Conservation (phyloP, 116 monocot genomes). For the Zostera marina region DNA sequence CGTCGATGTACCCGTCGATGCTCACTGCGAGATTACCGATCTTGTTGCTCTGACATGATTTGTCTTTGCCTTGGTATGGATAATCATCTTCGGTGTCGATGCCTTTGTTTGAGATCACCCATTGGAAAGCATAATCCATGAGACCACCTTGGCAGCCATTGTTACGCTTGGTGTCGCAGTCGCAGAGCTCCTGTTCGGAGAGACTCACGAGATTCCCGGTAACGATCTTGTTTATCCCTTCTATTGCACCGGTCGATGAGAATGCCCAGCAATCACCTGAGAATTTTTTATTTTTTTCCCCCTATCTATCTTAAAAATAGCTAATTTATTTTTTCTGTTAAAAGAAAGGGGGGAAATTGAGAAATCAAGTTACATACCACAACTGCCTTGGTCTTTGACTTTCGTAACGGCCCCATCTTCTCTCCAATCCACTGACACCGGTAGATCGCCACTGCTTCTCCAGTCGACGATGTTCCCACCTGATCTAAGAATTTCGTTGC, state of each 20-base stretch:
- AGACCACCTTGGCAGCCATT: constrained; percentile 78
- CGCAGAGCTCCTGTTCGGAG: constrained; percentile 87
- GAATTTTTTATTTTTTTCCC: too few relatives aligned
- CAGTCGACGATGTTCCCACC: constrained; percentile 1
- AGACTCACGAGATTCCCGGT: constrained; percentile 82
- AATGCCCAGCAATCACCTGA: constrained; percentile 98
- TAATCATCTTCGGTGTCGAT: constrained; percentile 86
- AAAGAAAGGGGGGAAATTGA: too few relatives aligned
- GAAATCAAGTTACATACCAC: too few relatives aligned
- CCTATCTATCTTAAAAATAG: too few relatives aligned
- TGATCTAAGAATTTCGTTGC: background rate
- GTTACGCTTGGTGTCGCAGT: constrained; percentile 75
- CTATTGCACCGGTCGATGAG: constrained; percentile 93
- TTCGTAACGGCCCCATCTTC: constrained; percentile 64
- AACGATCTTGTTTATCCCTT: constrained; percentile 91
- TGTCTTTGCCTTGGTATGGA: constrained; percentile 49
- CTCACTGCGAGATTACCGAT: constrained; percentile 51
- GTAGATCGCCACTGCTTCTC: constrained; percentile 12
- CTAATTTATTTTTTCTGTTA: too few relatives aligned
- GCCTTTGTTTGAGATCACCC: constrained; percentile 69
- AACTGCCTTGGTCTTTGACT: constrained; percentile 85
- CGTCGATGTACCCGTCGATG: constrained; percentile 78
- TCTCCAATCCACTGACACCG: constrained; percentile 80
- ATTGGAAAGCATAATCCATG: constrained; percentile 93
- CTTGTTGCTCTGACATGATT: constrained; percentile 60